Base-by-base conservation (phyloP, 768 basidiomycete genomes). In the Kwoniella dendrophila region DNA sequence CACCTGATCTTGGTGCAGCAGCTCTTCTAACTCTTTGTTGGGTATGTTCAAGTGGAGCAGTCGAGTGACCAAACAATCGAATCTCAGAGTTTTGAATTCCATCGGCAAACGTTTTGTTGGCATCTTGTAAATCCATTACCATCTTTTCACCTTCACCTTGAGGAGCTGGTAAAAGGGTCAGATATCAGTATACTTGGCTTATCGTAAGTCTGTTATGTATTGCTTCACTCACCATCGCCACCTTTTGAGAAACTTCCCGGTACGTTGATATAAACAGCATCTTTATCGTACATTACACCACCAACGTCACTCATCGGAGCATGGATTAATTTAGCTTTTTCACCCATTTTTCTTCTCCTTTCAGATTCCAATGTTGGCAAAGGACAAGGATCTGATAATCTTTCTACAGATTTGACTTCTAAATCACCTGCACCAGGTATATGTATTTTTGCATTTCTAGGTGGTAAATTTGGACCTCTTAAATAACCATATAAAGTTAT, bases 231-330 rank as follows among this genome's bases (percentile, higher is more conserved):
- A 55, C 68, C 79, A 40, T 75, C 77, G 27, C 73, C 66, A n/a
- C 86, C 87, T 63, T 88, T 83, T 14, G 90, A 88, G 76, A 99
- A 99, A 72, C 85, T 95, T 0, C 96, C 96, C 12, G 92, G 90
- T 10, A 98, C 94, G 77, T 98, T 98, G 67, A 99, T 88, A 84
- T 90, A 99, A 2, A 99, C 94, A 0, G 93, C 92, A 74, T 98
- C 95, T 78, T 97, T 98, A 82, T 99, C 96, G 75, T 95, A 98
- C 80, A 90, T 86, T 56, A 99, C 86, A 2, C 95, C 96, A 11
- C 95, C 95, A 1, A 97, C 88, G 72, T 97, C 95, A 78, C 93
- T 96, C 96, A 99, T 98, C 0, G 96, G 96, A 16, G 96, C 96
- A 77, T 98, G 92, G 1, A 97, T 86, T 1, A 95, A 81, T 76